Base-by-base conservation (phyloP, 108 stramenopile genomes). In the Licmophora abbreviata region DNA sequence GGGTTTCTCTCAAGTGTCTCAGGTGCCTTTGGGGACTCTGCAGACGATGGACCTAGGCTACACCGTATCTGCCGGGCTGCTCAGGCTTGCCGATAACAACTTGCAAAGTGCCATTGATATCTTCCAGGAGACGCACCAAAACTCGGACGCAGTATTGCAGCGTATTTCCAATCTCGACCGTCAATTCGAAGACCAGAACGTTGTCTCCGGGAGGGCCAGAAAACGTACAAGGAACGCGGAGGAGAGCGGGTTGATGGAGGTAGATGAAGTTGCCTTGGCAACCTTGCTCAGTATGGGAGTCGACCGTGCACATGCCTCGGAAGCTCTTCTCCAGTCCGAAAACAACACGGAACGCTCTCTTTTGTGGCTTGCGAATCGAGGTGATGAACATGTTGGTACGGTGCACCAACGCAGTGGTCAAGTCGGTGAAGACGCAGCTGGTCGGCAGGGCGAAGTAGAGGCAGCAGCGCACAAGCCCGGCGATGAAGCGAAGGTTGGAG, bases 251-350 rank as follows among this genome's bases (percentile, higher is more conserved):
- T 3, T 29, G 31, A 20, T 3, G 41, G 29, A 56, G 27, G 60
- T 55, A 7, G 17, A 29, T 14, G 60, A 61, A 20, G 12, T 61
- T 45, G 60, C 54, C 32, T 17, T 61, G 24, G 44, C 54, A 15
- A 61, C 26, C 15, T 27, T 61, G 11, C 23, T 61, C 22, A 54
- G 52, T 27, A 60, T 60, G 59, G 59, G 59, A 52, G 15, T 44
- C 44, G 18, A 44, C 44, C 14, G 17, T 15, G 9, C n/a, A 15
- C 44, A 15, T 44, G 17, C n/a, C n/a, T 9, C 10, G 18, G 14
- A 44, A 44, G 17, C 17, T 18, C 44, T 44, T 44, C 44, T 15
- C 10, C 9, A 44, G 9, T 20, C n/a, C 12, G 14, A 44, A 44
- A 18, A 20, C 44, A 44, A 51, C 29, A 51, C 51, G 26, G 59